Base-by-base conservation (phyloP, 495 filamentous ascomycete genomes). In the Choiromyces venosus region DNA sequence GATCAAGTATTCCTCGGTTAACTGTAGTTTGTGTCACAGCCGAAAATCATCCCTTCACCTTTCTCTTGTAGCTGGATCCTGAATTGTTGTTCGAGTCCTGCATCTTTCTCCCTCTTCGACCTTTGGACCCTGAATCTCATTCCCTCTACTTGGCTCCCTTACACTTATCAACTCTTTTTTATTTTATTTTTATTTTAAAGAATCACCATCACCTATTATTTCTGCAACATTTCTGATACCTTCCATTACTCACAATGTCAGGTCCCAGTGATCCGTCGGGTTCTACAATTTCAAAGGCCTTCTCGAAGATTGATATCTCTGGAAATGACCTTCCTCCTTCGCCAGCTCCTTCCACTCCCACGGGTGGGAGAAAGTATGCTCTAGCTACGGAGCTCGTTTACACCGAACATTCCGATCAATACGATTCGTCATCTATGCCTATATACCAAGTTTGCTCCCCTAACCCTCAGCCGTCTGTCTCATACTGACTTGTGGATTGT, bases 321-420 rank as follows among this genome's bases (percentile, higher is more conserved):
- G 93, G 94, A 71, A 92, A 98, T 83, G 86, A 97, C 81, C 85
- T 98, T 35, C 95, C 95, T 10, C 95, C 95, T 7, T 97, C 96
- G 0, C 95, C 95, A 4, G 92, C 95, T 21, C 95, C 95, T 35
- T 98, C 95, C 33, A 96, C 90, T 78, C 95, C 95, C 29, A 88
- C 89, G 79, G 89, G 88, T 79, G 93, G 93, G 42, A 87, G 90
- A 74, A 89, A 90, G 73, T 99, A 98, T 83, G 93, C 94, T 66
- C 87, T 98, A 73, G 94, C 94, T 56, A 99, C 95, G 10, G 95
- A 98, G 83, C 85, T 99, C 71, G 96, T 99, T 40, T 97, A 93
- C 82, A 98, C 94, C 52, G 95, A 99, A 74, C 87, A 91, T 82
- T 93, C 88, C 82, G 95, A 99, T 83, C 95, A 99, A 84, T 97